phyloP scores from a whole-genome alignment of 176 grass and related monocot genomes.

The Hsuehochloa calcarea region DNA sequence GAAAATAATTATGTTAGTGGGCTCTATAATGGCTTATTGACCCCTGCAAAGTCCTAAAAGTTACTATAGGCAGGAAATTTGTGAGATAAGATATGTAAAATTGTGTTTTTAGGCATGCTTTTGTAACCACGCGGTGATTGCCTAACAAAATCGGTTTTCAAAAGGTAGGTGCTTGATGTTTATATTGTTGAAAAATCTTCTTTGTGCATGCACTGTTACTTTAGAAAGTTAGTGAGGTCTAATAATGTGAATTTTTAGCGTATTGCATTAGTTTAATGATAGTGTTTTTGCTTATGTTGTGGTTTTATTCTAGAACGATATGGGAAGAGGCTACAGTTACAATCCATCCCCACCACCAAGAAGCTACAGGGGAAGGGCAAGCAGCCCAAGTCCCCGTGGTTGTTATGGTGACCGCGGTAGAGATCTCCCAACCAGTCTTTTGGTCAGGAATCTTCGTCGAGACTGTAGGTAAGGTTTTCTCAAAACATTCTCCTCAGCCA shows the following conservation, averaged over 20 bases:
- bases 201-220: neutral
- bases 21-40: neutral
- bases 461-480: slow-evolving; percentile 55
- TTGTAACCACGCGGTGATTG: too few relatives aligned
- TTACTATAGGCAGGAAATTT: neutral
- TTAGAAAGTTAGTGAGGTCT: neutral
- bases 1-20: neutral
- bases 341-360: slow-evolving; percentile 83
- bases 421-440: slow-evolving; percentile 90
- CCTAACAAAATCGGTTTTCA: neutral
- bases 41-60: neutral
- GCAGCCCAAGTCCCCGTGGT: slow-evolving; percentile 67
- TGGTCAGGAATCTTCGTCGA: slow-evolving; percentile 80
- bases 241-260: neutral
- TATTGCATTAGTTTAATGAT: neutral
- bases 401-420: slow-evolving; percentile 53
- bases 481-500: neutral
- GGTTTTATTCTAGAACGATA: slow-evolving; percentile 25
- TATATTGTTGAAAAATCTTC: neutral
- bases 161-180: neutral
- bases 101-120: neutral
- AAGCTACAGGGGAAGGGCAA: slow-evolving; percentile 63
- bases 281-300: neutral
- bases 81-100: neutral
- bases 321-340: slow-evolving; percentile 82